Evolutionary conservation across 768 basidiomycete species (phyloP).

Genomic region (Mycena latifolia): DNA sequence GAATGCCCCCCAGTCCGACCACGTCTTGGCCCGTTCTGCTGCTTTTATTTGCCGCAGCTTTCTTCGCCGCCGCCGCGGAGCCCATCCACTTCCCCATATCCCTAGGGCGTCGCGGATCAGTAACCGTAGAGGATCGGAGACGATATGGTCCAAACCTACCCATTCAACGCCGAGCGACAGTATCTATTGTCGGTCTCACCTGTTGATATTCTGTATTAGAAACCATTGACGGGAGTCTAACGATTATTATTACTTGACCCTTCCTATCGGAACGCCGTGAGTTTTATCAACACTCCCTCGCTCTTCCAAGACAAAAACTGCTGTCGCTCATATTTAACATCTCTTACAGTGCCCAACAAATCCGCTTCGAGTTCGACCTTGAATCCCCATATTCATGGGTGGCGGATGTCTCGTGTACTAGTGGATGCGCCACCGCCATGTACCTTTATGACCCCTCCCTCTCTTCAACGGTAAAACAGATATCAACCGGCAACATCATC

Average conservation of each 20-base stretch:
- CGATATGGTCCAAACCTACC: slow-evolving; percentile 17
- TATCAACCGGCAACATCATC: slow-evolving; percentile 8
- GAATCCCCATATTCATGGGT: slow-evolving; percentile 7
- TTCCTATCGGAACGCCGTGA: slow-evolving; percentile 20
- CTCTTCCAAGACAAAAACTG: no score
- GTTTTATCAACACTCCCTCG: not conserved
- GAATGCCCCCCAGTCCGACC: slow-evolving; percentile 5
- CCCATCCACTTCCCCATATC: slow-evolving; percentile 16
- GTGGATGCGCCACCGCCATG: not conserved
- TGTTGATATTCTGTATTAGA: no score
- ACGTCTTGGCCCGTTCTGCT: slow-evolving; percentile 9
- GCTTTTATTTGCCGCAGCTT: slow-evolving; percentile 12
- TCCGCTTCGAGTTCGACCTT: not conserved
- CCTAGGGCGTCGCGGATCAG: slow-evolving; percentile 15
- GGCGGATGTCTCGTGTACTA: slow-evolving; percentile 7
- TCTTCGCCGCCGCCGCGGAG: slow-evolving; percentile 20
- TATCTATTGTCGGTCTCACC: slow-evolving; percentile 18
- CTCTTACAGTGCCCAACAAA: slow-evolving; percentile 1
- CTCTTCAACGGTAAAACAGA: slow-evolving; percentile 5
- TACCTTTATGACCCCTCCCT: slow-evolving; percentile 4
- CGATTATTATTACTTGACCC: slow-evolving; percentile 12
- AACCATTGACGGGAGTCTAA: no score
- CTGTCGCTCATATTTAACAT: no score
- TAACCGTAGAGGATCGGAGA: slow-evolving; percentile 12
- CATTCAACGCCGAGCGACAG: slow-evolving; percentile 1